Evolutionary conservation across 2,329 filamentous ascomycete species (phyloP), one percentile per base, ranked within the genome.

Genomic region (Parafenestella ontariensis): DNA sequence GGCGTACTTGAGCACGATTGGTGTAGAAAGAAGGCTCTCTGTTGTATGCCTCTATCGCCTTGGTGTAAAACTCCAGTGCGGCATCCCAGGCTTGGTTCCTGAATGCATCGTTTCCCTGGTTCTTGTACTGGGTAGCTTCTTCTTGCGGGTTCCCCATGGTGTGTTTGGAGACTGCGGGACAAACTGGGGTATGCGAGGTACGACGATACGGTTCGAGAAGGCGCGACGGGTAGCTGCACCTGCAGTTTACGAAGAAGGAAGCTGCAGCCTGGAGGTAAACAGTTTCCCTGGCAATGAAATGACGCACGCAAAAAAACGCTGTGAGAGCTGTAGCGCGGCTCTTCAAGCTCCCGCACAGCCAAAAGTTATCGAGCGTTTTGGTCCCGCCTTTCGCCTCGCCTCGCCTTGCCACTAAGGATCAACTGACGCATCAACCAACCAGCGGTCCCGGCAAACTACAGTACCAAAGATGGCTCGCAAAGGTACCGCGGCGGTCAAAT

Each of bases 41-140:
- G 72, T 89, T 86, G 78, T 96, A 88, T 65, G 91, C 79, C 56
- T 90, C 88, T 72, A 99, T 98, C 23, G 94, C 94, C 78, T 96
- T 85, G 50, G 87, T 87, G 77, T 99, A 99, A 64, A 88, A 87
- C 1, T 93, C 88, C 60, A 96, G 84, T 7, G 95, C 95, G 3
- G 7, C 21, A 15, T 40, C 37, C 37, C 37, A 40, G 37, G 37
- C 37, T 15, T 40, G 92, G 28, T 87, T 82, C 52, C 88, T 87
- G 78, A 98, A 98, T 48, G 92, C 92, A 72, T 93, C 90, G 79
- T 99, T 99, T 75, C 95, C 95, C 77, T 96, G 85, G 77, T 96
- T 89, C 82, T 99, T 99, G 67, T 96, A 82, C 72, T 89, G 89
- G 65, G 87, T 85, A 47, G 94, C 94, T 76, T 90, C 87, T 75